Evolutionary conservation across 2,329 filamentous ascomycete species (phyloP), one percentile per base, ranked within the genome.

Genomic region (Fusarium keratoplasticum): DNA sequence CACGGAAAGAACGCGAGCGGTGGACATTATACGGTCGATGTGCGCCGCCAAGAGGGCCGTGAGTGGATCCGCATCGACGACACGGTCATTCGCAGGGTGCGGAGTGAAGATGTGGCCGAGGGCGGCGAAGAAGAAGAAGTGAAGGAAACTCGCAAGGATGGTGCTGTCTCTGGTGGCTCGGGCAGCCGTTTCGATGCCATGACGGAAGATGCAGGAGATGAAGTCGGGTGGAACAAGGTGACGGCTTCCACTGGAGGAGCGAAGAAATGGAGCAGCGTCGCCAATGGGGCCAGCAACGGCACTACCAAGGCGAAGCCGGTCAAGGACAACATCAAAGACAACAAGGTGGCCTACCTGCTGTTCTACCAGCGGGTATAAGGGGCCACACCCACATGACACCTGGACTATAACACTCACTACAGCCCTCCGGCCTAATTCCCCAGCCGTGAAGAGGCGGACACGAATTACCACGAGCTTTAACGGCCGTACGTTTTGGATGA

Each of bases 21-120:
- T 61, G 96, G 96, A 5, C 96, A 99, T 82, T 99, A 99, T 83
- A 99, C 96, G 1, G 96, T 97, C n/a, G 96, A 99, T 82, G 93
- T 98, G 44, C 91, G 95, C 67, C 93, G 96, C 61, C 96, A 98
- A 82, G 96, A 99, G 80, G 95, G 93, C n/a, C 90, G 90, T 25
- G 95, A 98, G 82, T 99, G 96, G 96, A 93, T 99, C 66, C 94
- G 96, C 64, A 90, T 99, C 75, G 96, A 99, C 78, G 96, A 99
- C 81, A 99, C 96, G 0, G 86, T 95, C 69, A 95, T 99, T 73
- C 91, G 94, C 70, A 93, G 95, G 44, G 91, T 99, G 38, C 90
- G 93, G 64, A 92, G 92, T 71, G 94, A 98, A 79, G 96, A 98
- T 72, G 95, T 98, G 22, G 95, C 95, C 3, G 93, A 95, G 82